These are phyloP conservation scores for Calonectria fujianensis DNA, from an alignment of 2,329 filamentous ascomycete genomes.

Conservation along the genomic window DNA sequence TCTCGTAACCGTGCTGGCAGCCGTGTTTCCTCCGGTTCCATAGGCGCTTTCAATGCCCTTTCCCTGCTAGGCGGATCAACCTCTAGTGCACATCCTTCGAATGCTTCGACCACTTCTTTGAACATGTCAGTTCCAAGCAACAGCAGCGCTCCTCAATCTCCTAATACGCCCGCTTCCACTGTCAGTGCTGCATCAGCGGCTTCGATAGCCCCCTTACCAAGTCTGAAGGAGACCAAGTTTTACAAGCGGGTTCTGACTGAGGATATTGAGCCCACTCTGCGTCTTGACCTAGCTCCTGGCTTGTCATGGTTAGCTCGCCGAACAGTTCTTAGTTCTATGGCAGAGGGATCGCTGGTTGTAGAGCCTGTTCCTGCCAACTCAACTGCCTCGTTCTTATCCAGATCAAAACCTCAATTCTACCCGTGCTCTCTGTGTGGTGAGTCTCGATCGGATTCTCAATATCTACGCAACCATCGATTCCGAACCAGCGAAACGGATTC, in stretches of 20 bases:
- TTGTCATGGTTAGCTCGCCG: constrained; percentile 95
- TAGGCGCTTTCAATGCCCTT: constrained; percentile 69
- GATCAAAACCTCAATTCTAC: constrained; percentile 73
- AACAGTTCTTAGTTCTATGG: constrained; percentile 87
- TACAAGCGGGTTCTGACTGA: constrained; percentile 93
- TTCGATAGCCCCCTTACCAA: constrained; percentile 66
- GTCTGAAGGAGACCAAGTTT: constrained; percentile 92
- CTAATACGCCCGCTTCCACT: constrained; percentile 73
- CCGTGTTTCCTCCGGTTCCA: constrained; percentile 82
- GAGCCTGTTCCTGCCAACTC: constrained; percentile 85
- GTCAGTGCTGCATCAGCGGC: constrained; percentile 66
- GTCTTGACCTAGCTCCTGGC: constrained; percentile 91
- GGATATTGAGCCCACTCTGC: constrained; percentile 94
- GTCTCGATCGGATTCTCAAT: constrained; percentile 79
- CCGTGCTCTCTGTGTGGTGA: constrained; percentile 95
- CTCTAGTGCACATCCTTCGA: constrained; percentile 71
- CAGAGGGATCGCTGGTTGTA: constrained; percentile 89
- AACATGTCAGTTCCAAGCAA: constrained; percentile 68
- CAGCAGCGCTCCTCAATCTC: constrained; percentile 74
- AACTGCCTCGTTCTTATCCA: constrained; percentile 68
- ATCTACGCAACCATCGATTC: constrained; percentile 90
- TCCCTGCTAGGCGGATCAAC: constrained; percentile 66
- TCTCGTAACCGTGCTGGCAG: constrained; percentile 78
- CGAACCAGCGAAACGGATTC: constrained; percentile 90
- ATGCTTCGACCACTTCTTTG: constrained; percentile 77